Evolutionary conservation across 1,284 basidiomycete genomes (phyloP).

Genomic region (Schizophyllum commune): DNA sequence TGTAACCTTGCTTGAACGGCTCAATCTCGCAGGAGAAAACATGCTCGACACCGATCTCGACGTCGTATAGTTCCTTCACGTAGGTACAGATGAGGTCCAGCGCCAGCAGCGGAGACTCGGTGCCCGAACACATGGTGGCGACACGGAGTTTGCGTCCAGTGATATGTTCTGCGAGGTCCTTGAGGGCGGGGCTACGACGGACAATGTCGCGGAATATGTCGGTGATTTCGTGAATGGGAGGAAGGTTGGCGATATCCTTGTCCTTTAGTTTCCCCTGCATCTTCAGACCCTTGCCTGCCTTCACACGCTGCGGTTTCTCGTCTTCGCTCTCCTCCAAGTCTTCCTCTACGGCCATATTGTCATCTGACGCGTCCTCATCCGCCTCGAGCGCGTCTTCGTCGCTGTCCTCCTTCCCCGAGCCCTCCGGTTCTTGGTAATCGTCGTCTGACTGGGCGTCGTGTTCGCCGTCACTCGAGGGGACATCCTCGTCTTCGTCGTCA

Average conservation of each 20-base stretch:
- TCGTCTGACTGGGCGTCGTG: slow-evolving; percentile 27
- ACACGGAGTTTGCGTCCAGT: slow-evolving; percentile 82
- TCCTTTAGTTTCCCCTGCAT: slow-evolving; percentile 22
- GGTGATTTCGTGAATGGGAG: slow-evolving; percentile 79
- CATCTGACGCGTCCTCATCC: slow-evolving; percentile 9
- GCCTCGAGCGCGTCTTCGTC: slow-evolving; percentile 16
- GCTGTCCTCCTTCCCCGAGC: slow-evolving; percentile 8
- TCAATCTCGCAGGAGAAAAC: slow-evolving; percentile 98
- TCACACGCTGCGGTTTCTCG: slow-evolving; percentile 12
- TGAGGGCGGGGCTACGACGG: slow-evolving; percentile 59
- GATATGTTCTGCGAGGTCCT: slow-evolving; percentile 62
- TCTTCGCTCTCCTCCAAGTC: slow-evolving; percentile 15
- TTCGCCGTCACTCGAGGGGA: slow-evolving; percentile 27
- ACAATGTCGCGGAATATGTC: slow-evolving; percentile 85
- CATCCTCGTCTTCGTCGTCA: slow-evolving; percentile 19
- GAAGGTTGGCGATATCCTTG: slow-evolving; percentile 55
- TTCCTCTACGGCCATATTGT: slow-evolving; percentile 11
- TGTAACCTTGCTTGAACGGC: slow-evolving; percentile 97
- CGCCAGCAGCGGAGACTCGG: slow-evolving; percentile 89
- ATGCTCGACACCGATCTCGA: slow-evolving; percentile 75
- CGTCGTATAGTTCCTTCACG: slow-evolving; percentile 61
- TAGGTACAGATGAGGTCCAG: slow-evolving; percentile 76
- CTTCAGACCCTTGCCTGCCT: slow-evolving; percentile 10
- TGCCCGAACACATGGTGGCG: slow-evolving; percentile 97
- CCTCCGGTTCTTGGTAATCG: slow-evolving; percentile 8